Conservation (phyloP, 2,329 filamentous ascomycete genomes). For the Lachnellula arida region DNA sequence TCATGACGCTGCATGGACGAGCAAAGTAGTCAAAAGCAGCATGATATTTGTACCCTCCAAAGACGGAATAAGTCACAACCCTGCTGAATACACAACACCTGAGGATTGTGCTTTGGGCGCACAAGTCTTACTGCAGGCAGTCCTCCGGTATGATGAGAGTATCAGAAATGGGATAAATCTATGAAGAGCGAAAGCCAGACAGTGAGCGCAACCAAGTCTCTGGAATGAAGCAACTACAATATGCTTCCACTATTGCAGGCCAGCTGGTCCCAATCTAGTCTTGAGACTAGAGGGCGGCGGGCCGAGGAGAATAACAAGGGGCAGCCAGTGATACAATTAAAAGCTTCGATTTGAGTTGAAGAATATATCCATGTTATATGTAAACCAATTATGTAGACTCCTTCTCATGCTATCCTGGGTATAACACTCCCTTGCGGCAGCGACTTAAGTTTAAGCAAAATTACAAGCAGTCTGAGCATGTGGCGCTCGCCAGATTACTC, state of each 20-base stretch:
- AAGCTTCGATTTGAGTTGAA: neutral
- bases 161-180: neutral
- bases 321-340: too few relatives aligned
- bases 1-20: constrained; percentile 23
- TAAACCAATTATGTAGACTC: constrained; percentile 34
- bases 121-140: constrained; percentile 40
- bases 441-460: neutral
- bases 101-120: constrained; percentile 55
- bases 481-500: constrained; percentile 5
- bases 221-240: too few relatives aligned
- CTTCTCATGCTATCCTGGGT: neutral
- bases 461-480: constrained; percentile 8
- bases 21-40: constrained; percentile 38
- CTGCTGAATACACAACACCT: constrained; percentile 54
- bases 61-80: constrained; percentile 59
- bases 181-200: neutral
- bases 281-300: too few relatives aligned
- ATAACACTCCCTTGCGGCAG: neutral
- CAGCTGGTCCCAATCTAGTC: too few relatives aligned
- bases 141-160: constrained; percentile 34
- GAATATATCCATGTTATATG: neutral
- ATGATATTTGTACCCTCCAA: constrained; percentile 64
- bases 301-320: too few relatives aligned
- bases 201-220: too few relatives aligned
- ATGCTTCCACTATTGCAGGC: too few relatives aligned